These are phyloP conservation scores for Niveomyces coronatus DNA, from an alignment of 2,329 filamentous ascomycete genomes.

Conservation along the genomic window DNA sequence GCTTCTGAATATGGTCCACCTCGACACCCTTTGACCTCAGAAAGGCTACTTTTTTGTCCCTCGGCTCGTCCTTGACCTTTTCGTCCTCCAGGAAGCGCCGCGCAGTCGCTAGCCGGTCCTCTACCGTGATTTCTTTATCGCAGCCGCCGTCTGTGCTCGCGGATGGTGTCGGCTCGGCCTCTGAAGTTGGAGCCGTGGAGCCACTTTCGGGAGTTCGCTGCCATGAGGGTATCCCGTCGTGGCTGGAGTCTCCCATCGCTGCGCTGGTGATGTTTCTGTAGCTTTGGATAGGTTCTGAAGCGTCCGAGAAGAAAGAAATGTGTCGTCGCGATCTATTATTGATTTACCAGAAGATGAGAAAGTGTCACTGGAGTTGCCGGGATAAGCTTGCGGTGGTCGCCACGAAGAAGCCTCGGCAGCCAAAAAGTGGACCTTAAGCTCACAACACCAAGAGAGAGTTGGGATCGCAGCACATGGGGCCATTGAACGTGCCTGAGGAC, in stretches of 20 bases:
- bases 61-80: constrained; percentile 55
- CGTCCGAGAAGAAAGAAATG: too few relatives aligned
- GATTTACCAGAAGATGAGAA: not conserved
- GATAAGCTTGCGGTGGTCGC: not conserved
- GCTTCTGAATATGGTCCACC: constrained; percentile 53
- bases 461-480: not conserved
- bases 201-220: constrained; percentile 15
- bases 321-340: too few relatives aligned
- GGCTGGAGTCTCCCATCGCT: constrained; percentile 21
- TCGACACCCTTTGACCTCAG: constrained; percentile 66
- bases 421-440: too few relatives aligned
- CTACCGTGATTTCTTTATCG: constrained; percentile 12
- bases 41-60: constrained; percentile 66
- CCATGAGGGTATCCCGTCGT: constrained; percentile 22
- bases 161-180: not conserved
- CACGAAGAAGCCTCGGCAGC: constrained; percentile 3
- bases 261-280: too few relatives aligned
- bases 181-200: not conserved
- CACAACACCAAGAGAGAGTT: too few relatives aligned
- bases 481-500: not conserved
- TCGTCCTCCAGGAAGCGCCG: constrained; percentile 67
- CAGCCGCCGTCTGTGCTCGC: constrained; percentile 3
- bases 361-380: not conserved
- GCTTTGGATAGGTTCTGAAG: too few relatives aligned
- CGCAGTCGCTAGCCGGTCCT: constrained; percentile 49